Conservation (phyloP, 2,329 filamentous ascomycete genomes). For the Stenocarpella maydis region DNA sequence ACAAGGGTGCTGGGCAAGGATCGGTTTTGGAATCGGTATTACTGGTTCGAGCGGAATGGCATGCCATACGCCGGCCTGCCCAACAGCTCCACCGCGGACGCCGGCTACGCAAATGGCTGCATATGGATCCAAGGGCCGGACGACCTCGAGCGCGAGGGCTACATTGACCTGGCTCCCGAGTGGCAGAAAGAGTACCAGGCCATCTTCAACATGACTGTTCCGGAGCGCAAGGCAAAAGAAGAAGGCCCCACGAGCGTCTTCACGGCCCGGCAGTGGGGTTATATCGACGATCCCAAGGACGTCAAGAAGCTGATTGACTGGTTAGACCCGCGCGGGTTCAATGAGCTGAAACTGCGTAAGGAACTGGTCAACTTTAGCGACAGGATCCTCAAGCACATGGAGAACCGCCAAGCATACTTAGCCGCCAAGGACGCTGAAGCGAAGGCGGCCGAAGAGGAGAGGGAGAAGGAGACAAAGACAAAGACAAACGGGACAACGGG, state of each 20-base stretch:
- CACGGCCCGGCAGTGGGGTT: conserved; percentile 87
- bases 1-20: conserved; percentile 92
- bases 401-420: conserved; percentile 78
- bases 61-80: conserved; percentile 95
- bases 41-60: conserved; percentile 98
- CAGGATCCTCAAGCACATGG: conserved; percentile 81
- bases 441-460: conserved; percentile 47
- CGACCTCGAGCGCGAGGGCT: conserved; percentile 84
- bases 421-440: conserved; percentile 52
- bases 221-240: conserved; percentile 84
- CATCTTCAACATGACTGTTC: conserved; percentile 82
- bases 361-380: conserved; percentile 81
- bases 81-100: conserved; percentile 84
- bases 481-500: conserved; percentile 29
- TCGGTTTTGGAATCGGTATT: conserved; percentile 97
- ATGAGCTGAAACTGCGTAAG: conserved; percentile 88
- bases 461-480: conserved; percentile 45
- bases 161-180: conserved; percentile 79
- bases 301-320: conserved; percentile 84
- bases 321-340: conserved; percentile 86
- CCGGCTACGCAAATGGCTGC: conserved; percentile 91
- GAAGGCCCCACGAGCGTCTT: conserved; percentile 84
- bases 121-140: conserved; percentile 97
- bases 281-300: conserved; percentile 81
- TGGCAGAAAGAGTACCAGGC: conserved; percentile 78